phyloP scores from a whole-genome alignment of 305 asterid species.

The Fraxinus nigra region DNA sequence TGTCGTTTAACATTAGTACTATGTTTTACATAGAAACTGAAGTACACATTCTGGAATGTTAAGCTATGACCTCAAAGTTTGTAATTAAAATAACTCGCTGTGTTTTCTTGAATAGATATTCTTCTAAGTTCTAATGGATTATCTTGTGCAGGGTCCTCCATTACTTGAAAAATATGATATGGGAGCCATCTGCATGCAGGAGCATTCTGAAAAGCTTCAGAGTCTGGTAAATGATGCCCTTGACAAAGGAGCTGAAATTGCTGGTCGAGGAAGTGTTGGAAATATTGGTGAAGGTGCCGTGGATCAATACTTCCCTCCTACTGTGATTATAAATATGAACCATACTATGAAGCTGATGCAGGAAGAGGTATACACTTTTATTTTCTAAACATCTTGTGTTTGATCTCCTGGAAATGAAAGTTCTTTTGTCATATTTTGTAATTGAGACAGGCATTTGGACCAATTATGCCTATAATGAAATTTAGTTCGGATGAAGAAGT shows the following conservation, averaged over 20 bases:
- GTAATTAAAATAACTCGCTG: background rate
- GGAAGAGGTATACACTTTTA: slow-evolving; percentile 66
- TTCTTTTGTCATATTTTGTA: slow-evolving; percentile 14
- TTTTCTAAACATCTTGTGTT: slow-evolving; percentile 4
- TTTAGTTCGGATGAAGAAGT: slow-evolving; percentile 90
- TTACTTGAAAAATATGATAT: slow-evolving; percentile 82
- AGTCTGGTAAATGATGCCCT: slow-evolving; percentile 80
- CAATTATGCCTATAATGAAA: slow-evolving; percentile 91
- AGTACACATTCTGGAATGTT: background rate
- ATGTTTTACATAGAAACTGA: background rate
- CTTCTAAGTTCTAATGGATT: slow-evolving; percentile 18
- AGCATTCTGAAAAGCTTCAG: slow-evolving; percentile 95
- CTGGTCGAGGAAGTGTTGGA: slow-evolving; percentile 89
- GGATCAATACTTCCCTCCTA: slow-evolving; percentile 96
- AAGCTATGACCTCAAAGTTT: background rate
- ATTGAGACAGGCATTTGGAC: slow-evolving; percentile 86
- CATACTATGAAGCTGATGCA: slow-evolving; percentile 95
- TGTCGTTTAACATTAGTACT: background rate
- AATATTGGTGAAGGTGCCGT: slow-evolving; percentile 96
- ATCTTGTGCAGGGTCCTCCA: slow-evolving; percentile 81
- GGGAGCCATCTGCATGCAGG: slow-evolving; percentile 99
- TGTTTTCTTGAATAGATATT: background rate
- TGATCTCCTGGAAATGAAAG: slow-evolving; percentile 17
- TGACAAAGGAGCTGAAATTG: slow-evolving; percentile 88
- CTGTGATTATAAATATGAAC: slow-evolving; percentile 76